Base-by-base conservation (phyloP, 2,329 filamentous ascomycete species). In the Sarocladium oryzae region DNA sequence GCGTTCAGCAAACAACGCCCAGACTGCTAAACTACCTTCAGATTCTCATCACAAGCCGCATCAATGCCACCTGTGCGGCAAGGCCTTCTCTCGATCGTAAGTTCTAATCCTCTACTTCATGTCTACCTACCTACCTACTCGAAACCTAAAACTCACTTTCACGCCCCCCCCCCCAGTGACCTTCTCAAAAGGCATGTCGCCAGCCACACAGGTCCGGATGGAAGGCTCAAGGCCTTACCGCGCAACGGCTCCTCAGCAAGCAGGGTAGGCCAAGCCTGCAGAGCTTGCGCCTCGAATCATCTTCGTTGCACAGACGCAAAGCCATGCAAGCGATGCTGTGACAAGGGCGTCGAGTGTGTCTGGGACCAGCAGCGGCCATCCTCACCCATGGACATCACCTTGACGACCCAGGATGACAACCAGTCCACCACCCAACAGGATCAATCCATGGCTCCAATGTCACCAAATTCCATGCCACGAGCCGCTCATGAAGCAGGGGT, bases 21-120 rank as follows among this genome's bases (percentile, higher is more conserved):
- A n/a, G n/a, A n/a, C n/a, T n/a, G n/a, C n/a, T n/a, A n/a, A n/a
- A n/a, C n/a, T n/a, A n/a, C n/a, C n/a, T n/a, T n/a, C 46, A 66
- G 63, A 66, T 50, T 64, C 63, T 2, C 62, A 64, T 18, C 60
- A 58, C 9, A 64, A 59, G 28, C 63, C 63, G 1, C 60, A 64
- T 53, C 57, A 60, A 51, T 66, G 63, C 28, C 54, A 55, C 30
- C 50, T 63, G 2, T 66, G 63, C 24, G 51, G 53, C n/a, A 66
- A 66, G 35, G 55, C 56, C 1, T 66, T 66, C 9, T 60, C 60
- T 21, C 55, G 63, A 53, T 57, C 59, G 64, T 66, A 51, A 53
- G 58, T 56, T 24, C n/a, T 23, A 4, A 28, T 20, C 37, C n/a
- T 37, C 16, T n/a, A 37, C 6, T 18, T 15, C 35, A 37, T 18